These are phyloP conservation scores for Coemansia sp. DNA, from an alignment of 192 early-diverging fungal genomes.

Conservation along the genomic window DNA sequence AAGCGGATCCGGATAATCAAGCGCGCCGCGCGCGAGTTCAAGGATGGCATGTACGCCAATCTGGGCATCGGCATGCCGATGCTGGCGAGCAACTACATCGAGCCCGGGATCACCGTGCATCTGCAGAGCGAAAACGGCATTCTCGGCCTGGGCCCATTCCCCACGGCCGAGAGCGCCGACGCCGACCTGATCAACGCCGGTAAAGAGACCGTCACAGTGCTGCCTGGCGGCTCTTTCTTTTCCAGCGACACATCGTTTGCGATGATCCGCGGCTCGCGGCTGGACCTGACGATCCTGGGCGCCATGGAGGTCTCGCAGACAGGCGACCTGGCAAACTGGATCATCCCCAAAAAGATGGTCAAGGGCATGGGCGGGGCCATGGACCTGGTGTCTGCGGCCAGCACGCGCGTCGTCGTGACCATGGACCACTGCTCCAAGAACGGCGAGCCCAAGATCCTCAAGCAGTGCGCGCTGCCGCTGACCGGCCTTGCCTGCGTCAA, in stretches of 20 bases:
- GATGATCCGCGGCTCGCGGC: conserved; percentile 71
- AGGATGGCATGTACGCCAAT: conserved; percentile 67
- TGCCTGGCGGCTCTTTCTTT: conserved; percentile 65
- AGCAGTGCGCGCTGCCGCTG: conserved; percentile 66
- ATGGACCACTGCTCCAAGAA: conserved; percentile 61
- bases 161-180: conserved; percentile 61
- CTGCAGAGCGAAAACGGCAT: conserved; percentile 77
- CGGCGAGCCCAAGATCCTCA: conserved; percentile 68
- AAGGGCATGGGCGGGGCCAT: conserved; percentile 80
- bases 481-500: conserved; percentile 65
- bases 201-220: conserved; percentile 61
- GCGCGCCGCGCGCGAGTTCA: conserved; percentile 70
- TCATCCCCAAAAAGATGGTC: conserved; percentile 78
- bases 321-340: conserved; percentile 79
- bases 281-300: conserved; percentile 69
- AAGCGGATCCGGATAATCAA: conserved; percentile 63
- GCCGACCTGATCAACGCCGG: conserved; percentile 71
- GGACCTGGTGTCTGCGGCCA: conserved; percentile 66
- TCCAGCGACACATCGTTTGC: conserved; percentile 68
- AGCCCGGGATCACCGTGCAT: conserved; percentile 60
- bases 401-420: conserved; percentile 69
- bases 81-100: conserved; percentile 69
- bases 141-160: conserved; percentile 71
- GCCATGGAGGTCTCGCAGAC: conserved; percentile 58
- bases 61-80: conserved; percentile 76